phyloP scores from a whole-genome alignment of 148 eudicot species.

The Vaccinium corymbosum region DNA sequence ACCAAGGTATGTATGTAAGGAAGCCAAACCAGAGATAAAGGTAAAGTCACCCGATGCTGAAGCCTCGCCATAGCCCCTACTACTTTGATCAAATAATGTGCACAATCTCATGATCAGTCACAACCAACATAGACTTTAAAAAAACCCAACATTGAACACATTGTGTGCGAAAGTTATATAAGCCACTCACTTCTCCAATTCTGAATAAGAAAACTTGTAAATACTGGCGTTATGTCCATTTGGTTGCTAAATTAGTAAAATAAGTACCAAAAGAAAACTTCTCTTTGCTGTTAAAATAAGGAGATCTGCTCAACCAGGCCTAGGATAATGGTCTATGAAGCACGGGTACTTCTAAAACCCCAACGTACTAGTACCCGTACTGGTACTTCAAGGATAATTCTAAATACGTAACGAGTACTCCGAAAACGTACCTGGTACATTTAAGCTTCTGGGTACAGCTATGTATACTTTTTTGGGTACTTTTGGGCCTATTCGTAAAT shows the following conservation, averaged over 20 bases:
- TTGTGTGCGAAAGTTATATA: background rate
- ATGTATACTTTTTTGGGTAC: no score
- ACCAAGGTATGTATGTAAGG: conserved; percentile 89
- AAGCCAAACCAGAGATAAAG: conserved; percentile 61
- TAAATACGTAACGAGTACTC: no score
- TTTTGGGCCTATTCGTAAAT: no score
- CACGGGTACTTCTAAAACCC: no score
- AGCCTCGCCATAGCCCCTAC: conserved; percentile 33
- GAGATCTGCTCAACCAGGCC: background rate
- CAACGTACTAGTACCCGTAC: no score
- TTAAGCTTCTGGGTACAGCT: no score
- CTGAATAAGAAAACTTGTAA: background rate
- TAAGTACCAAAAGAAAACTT: background rate
- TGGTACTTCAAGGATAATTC: no score
- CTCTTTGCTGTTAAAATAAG: background rate
- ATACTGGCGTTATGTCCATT: background rate
- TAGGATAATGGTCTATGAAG: background rate
- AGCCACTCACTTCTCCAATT: background rate
- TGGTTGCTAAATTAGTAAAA: background rate
- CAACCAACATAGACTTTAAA: background rate
- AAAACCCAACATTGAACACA: background rate
- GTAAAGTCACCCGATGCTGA: conserved; percentile 41
- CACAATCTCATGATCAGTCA: conserved; percentile 3
- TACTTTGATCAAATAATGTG: conserved; percentile 31
- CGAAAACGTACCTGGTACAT: no score